Evolutionary conservation across 2,329 filamentous ascomycete species (phyloP).

Genomic region (Colletotrichum sp.): DNA sequence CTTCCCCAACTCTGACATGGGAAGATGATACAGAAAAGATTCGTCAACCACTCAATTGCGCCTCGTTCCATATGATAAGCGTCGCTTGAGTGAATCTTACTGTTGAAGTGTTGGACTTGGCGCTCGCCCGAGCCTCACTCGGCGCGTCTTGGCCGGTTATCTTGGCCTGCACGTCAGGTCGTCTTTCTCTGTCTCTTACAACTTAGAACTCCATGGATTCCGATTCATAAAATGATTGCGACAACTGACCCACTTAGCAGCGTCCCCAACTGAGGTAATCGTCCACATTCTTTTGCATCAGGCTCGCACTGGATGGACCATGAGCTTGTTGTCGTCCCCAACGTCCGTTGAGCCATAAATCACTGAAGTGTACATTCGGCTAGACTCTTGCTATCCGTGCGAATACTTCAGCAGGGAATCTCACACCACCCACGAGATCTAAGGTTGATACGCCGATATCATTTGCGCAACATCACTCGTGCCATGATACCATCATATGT

Average conservation of each 20-base stretch:
- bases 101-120: not conserved
- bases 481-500: not conserved
- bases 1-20: not conserved
- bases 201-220: not conserved
- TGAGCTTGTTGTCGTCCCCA: not conserved
- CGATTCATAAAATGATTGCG: not conserved
- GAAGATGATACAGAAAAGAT: not conserved
- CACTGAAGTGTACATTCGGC: rapidly evolving
- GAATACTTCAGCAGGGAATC: not conserved
- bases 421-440: rapidly evolving
- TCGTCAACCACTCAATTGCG: not conserved
- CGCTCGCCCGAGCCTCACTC: not conserved
- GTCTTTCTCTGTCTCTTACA: not conserved
- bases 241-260: not conserved
- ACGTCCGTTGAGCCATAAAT: not conserved
- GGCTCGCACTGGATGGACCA: not conserved
- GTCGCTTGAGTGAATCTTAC: not conserved
- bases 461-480: not conserved
- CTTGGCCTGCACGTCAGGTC: not conserved
- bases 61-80: not conserved
- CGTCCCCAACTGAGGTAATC: not conserved
- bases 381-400: not conserved
- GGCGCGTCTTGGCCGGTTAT: not conserved
- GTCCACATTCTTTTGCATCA: not conserved
- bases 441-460: not conserved